A percentile compares a stretch with the other conserved stretches of the same genome.
Conservation (phyloP, 352 stramenopile genomes). For the Thalassiosira mediterranea region DNA sequence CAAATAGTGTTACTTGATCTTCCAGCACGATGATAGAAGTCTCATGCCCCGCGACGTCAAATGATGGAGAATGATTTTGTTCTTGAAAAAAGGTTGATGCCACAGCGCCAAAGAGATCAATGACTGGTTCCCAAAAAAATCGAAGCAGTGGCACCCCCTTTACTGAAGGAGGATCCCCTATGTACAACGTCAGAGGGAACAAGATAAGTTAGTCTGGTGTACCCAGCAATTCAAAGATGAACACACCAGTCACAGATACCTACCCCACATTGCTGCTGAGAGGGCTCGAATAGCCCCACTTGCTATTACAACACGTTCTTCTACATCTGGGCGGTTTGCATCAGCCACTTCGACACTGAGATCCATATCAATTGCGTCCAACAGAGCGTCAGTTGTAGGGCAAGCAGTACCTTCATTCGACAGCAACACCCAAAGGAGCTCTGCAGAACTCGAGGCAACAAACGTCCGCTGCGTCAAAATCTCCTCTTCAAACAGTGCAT, state of each 20-base stretch:
- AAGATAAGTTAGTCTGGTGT: too few species aligned
- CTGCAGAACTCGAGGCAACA: conserved; percentile 49
- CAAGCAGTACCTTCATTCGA: conserved; percentile 48
- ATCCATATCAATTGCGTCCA: conserved; percentile 51
- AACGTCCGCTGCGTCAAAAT: conserved; percentile 43
- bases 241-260: conserved; percentile 7
- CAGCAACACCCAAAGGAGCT: conserved; percentile 60
- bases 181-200: not conserved
- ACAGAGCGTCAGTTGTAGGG: conserved; percentile 44
- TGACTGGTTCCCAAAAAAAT: conserved; percentile 58
- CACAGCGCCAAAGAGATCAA: conserved; percentile 49
- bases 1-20: not conserved
- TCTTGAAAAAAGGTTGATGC: conserved; percentile 30
- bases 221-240: too few species aligned
- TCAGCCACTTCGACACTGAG: conserved; percentile 29
- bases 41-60: conserved; percentile 19
- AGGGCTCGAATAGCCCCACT: conserved; percentile 50
- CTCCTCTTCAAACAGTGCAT: conserved; percentile 42
- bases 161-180: conserved; percentile 55
- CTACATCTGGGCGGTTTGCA: conserved; percentile 22
- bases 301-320: conserved; percentile 32
- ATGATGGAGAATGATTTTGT: conserved; percentile 8
- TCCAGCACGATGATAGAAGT: conserved; percentile 22
- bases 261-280: conserved; percentile 52
- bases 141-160: conserved; percentile 46